Evolutionary conservation across 345 rosid species (phyloP).

Genomic region (Arabis alpina): DNA sequence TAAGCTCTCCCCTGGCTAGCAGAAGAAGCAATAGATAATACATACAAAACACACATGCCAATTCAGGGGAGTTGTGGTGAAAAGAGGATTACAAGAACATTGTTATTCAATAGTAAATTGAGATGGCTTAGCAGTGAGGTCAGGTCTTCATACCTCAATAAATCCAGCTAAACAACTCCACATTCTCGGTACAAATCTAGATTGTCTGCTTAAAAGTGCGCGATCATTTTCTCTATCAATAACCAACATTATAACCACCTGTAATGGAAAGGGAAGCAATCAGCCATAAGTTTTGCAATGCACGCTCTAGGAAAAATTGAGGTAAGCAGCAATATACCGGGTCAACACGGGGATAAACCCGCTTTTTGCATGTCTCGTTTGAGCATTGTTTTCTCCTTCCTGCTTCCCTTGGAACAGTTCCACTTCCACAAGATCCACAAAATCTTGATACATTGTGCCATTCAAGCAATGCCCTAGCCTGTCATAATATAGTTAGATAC

Average conservation of each 20-base stretch:
- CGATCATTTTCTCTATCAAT: constrained; percentile 86
- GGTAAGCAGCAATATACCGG: constrained; percentile 51
- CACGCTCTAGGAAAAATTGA: constrained; percentile 33
- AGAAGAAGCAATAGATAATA: constrained; percentile 31
- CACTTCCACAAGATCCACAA: constrained; percentile 84
- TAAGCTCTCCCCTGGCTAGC: constrained; percentile 98
- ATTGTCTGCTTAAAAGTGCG: constrained; percentile 77
- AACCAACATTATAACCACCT: constrained; percentile 98
- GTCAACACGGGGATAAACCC: constrained; percentile 89
- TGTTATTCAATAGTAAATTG: neutral
- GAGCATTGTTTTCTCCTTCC: constrained; percentile 81
- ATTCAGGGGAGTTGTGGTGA: too few species aligned
- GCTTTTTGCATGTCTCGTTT: constrained; percentile 62
- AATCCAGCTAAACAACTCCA: constrained; percentile 99
- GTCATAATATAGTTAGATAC: neutral
- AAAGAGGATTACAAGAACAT: too few species aligned
- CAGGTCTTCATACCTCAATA: constrained; percentile 63
- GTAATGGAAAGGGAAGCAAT: constrained; percentile 22
- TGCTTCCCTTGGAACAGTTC: constrained; percentile 74
- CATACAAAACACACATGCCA: neutral
- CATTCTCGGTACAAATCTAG: constrained; percentile 91
- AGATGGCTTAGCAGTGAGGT: constrained; percentile 12
- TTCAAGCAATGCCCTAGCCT: constrained; percentile 91
- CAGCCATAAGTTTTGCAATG: neutral
- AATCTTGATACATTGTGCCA: constrained; percentile 73